Evolutionary conservation across 116 monocot genomes (phyloP).

Genomic region (Papilionanthe hybrid): DNA sequence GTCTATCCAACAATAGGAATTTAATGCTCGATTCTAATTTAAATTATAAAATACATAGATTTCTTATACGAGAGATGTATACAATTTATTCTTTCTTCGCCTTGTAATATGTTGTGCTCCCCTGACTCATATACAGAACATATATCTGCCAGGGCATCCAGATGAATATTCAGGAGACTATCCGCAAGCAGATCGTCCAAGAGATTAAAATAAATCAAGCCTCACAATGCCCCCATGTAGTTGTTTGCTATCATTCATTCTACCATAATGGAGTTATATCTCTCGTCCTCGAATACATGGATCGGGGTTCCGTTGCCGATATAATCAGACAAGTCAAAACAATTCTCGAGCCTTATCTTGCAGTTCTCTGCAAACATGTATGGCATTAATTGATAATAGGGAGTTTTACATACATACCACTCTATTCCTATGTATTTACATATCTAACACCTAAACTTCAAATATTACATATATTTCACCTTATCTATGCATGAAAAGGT

Average conservation of each 20-base stretch:
- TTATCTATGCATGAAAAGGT: too few relatives aligned
- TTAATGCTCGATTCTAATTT: not conserved
- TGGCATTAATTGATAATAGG: not conserved
- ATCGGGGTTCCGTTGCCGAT: constrained; percentile 89
- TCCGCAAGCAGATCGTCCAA: constrained; percentile 94
- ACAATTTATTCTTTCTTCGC: not conserved
- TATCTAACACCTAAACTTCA: too few relatives aligned
- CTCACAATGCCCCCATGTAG: constrained; percentile 69
- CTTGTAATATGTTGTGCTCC: not conserved
- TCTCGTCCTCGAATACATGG: constrained; percentile 96
- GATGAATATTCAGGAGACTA: constrained; percentile 89
- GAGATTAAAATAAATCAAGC: constrained; percentile 95
- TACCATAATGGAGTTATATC: constrained; percentile 96
- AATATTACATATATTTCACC: too few relatives aligned
- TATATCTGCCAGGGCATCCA: constrained; percentile 71
- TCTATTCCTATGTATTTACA: too few relatives aligned
- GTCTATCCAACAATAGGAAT: not conserved
- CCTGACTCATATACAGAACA: not conserved
- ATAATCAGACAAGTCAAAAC: constrained; percentile 83
- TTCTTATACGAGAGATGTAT: not conserved
- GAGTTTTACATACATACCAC: too few relatives aligned
- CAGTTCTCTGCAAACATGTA: constrained; percentile 91
- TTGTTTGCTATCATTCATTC: constrained; percentile 87
- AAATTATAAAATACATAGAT: not conserved
- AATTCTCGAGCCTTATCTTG: constrained; percentile 96